Percentiles rank a stretch among this genome's conserved stretches.
phyloP scores from a whole-genome alignment of 371 early-diverging fungal species.

The Mucor ambiguus region DNA sequence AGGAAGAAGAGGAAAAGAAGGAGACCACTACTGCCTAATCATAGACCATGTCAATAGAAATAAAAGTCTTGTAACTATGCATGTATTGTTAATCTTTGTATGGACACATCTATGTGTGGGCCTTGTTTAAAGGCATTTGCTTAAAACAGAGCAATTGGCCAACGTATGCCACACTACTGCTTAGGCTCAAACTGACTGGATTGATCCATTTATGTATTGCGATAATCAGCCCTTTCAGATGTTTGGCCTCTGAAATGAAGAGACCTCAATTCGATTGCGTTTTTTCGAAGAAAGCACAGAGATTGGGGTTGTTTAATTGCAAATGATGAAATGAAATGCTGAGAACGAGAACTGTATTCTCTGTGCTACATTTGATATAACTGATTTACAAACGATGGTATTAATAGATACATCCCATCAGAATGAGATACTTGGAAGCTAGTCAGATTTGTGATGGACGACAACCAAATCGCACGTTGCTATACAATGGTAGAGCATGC shows the following conservation, averaged over 20 bases:
- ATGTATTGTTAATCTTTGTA: background rate
- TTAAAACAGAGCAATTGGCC: too few species aligned
- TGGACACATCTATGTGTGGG: too few species aligned
- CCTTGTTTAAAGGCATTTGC: too few species aligned
- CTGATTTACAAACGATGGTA: background rate
- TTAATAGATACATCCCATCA: background rate
- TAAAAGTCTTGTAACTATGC: background rate
- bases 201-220: too few species aligned
- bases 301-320: background rate
- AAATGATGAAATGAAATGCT: background rate
- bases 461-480: background rate
- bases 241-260: too few species aligned
- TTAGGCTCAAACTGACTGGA: too few species aligned
- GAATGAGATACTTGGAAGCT: background rate
- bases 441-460: background rate
- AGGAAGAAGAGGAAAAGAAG: slow-evolving; percentile 17
- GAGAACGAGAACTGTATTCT: background rate
- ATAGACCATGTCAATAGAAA: background rate
- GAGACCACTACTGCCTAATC: background rate
- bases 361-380: slow-evolving; percentile 1
- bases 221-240: too few species aligned
- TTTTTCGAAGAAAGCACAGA: background rate
- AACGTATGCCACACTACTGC: too few species aligned
- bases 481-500: background rate
- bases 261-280: too few species aligned